Evolutionary conservation across 2,329 filamentous ascomycete species (phyloP).

Genomic region (Pseudogymnoascus sp.): DNA sequence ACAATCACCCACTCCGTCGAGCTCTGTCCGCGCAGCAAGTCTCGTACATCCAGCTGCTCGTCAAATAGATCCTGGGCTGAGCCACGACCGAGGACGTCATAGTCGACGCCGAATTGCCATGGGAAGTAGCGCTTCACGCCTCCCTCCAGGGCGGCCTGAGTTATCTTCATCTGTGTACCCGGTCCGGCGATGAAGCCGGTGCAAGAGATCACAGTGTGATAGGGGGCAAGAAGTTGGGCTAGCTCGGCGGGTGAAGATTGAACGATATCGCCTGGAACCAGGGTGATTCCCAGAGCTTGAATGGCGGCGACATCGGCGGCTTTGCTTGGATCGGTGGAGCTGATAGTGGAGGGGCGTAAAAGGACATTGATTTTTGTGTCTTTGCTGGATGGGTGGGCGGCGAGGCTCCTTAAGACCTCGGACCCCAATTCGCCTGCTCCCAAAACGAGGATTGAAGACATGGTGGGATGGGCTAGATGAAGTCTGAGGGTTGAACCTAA

Average conservation of each 20-base stretch:
- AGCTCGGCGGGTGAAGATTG: constrained; percentile 31
- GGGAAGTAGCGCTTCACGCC: constrained; percentile 49
- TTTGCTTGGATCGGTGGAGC: constrained; percentile 33
- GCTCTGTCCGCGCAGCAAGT: constrained; percentile 39
- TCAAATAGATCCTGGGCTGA: constrained; percentile 58
- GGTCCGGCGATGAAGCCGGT: constrained; percentile 49
- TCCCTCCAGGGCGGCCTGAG: constrained; percentile 44
- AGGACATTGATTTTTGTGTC: constrained; percentile 39
- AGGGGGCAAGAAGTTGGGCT: constrained; percentile 35
- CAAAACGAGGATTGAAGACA: constrained; percentile 43
- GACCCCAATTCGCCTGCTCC: constrained; percentile 60
- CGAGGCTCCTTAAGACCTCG: constrained; percentile 44
- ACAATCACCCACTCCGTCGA: constrained; percentile 53
- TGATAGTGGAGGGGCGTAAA: constrained; percentile 41
- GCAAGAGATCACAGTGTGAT: constrained; percentile 50
- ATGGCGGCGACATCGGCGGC: constrained; percentile 35
- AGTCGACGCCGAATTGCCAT: constrained; percentile 69
- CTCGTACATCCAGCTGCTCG: constrained; percentile 54
- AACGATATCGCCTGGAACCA: constrained; percentile 28
- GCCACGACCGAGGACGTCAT: constrained; percentile 52
- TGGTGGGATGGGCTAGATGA: neutral
- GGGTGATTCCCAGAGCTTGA: constrained; percentile 15
- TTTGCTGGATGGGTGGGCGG: constrained; percentile 33
- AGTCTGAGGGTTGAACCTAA: neutral
- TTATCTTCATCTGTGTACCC: constrained; percentile 50